These are phyloP conservation scores for Solanum hybrid DNA, from an alignment of 305 asterid genomes.

Conservation along the genomic window DNA sequence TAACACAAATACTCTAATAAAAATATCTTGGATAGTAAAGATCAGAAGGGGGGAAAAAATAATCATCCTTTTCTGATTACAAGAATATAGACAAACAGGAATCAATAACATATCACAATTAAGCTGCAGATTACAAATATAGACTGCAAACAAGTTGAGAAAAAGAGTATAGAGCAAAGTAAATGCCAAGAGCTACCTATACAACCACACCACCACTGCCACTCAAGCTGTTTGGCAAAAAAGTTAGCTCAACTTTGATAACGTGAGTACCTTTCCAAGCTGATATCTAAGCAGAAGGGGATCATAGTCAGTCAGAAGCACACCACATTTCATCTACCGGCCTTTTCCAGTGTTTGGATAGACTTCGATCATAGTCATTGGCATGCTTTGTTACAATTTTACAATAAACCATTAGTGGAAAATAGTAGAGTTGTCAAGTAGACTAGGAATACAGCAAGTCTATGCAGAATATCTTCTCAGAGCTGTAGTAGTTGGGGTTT, in stretches of 20 bases:
- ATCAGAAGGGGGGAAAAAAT: neutral
- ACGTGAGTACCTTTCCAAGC: slow-evolving; percentile 29
- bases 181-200: slow-evolving; percentile 54
- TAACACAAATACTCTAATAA: too few relatives aligned
- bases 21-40: neutral
- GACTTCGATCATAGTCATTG: slow-evolving; percentile 25
- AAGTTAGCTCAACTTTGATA: slow-evolving; percentile 58
- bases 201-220: slow-evolving; percentile 57
- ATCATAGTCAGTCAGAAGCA: slow-evolving; percentile 73
- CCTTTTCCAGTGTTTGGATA: slow-evolving; percentile 22
- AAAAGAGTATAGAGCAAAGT: slow-evolving; percentile 27
- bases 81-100: slow-evolving; percentile 56
- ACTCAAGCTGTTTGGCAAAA: slow-evolving; percentile 44
- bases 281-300: slow-evolving; percentile 44
- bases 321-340: slow-evolving; percentile 28
- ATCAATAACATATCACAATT: slow-evolving; percentile 62
- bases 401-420: slow-evolving; percentile 49
- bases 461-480: slow-evolving; percentile 25
- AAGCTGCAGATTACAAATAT: slow-evolving; percentile 69
- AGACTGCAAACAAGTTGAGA: slow-evolving; percentile 50
- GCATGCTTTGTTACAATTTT: slow-evolving; percentile 63
- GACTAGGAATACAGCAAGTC: slow-evolving; percentile 22
- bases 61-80: slow-evolving; percentile 20
- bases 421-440: slow-evolving; percentile 24
- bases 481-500: slow-evolving; percentile 15